These are phyloP conservation scores for Verticillium alfalfae DNA, from an alignment of 2,329 filamentous ascomycete genomes.

Conservation along the genomic window DNA sequence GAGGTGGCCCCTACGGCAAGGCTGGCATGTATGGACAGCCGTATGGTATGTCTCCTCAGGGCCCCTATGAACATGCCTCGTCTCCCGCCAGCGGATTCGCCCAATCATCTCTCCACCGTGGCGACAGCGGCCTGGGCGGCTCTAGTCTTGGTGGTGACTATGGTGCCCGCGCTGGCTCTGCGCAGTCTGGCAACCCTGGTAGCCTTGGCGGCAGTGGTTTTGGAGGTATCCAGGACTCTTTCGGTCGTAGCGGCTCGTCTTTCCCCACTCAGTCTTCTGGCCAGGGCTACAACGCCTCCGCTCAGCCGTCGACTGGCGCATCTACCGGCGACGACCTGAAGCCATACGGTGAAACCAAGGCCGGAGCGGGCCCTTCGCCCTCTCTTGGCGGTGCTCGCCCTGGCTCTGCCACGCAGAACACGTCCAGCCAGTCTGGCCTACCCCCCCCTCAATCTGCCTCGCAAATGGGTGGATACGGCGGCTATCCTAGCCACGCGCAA, in stretches of 20 bases:
- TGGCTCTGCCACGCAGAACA: slow-evolving; percentile 51
- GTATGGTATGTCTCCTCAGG: slow-evolving; percentile 51
- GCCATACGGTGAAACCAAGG: slow-evolving; percentile 53
- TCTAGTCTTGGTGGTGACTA: slow-evolving; percentile 50
- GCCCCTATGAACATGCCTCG: slow-evolving; percentile 50
- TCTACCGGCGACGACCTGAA: slow-evolving; percentile 49
- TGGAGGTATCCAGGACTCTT: slow-evolving; percentile 49
- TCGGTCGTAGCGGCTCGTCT: slow-evolving; percentile 43
- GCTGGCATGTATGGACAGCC: slow-evolving; percentile 46
- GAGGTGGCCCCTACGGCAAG: slow-evolving; percentile 47
- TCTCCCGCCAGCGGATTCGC: slow-evolving; percentile 49
- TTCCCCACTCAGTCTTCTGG: slow-evolving; percentile 45
- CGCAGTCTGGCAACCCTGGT: slow-evolving; percentile 43
- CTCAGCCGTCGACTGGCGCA: slow-evolving; percentile 36
- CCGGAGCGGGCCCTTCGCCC: slow-evolving; percentile 48
- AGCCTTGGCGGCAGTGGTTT: slow-evolving; percentile 44
- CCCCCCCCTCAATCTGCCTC: slow-evolving; percentile 50
- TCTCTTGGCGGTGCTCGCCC: slow-evolving; percentile 51
- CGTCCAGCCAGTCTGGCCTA: slow-evolving; percentile 44
- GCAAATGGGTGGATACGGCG: slow-evolving; percentile 50
- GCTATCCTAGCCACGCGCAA: slow-evolving; percentile 50
- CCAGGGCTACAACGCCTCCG: slow-evolving; percentile 46
- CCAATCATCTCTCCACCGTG: slow-evolving; percentile 46
- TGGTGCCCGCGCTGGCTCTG: slow-evolving; percentile 42
- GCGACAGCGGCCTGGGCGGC: slow-evolving; percentile 38